Evolutionary conservation across 306 rosid species (phyloP).

Genomic region (Datisca glomerata): DNA sequence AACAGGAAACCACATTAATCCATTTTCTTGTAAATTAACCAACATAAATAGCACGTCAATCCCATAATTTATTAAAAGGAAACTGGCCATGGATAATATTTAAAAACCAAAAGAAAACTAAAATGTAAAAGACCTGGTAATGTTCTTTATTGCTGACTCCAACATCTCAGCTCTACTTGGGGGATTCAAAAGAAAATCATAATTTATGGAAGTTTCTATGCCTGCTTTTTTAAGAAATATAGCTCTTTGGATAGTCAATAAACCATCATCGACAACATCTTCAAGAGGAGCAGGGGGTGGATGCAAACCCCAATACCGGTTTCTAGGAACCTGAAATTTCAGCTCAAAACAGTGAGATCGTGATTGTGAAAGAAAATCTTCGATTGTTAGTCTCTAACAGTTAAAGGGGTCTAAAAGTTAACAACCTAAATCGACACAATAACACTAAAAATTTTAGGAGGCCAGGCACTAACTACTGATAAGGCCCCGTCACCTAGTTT

Average conservation of each 20-base stretch:
- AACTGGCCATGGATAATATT: not conserved
- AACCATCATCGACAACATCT: constrained; percentile 91
- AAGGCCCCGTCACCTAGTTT: no score
- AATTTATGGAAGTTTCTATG: constrained; percentile 74
- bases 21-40: not conserved
- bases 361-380: no score
- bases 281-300: constrained; percentile 98
- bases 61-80: no score
- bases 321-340: constrained; percentile 97
- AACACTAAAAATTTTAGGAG: no score
- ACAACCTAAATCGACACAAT: no score
- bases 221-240: constrained; percentile 90
- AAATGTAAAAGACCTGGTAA: constrained; percentile 47
- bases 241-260: constrained; percentile 86
- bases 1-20: not conserved
- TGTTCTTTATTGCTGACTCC: constrained; percentile 84
- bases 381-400: no score
- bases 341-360: no score
- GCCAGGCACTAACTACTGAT: no score
- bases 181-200: constrained; percentile 53
- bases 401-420: no score
- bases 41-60: not conserved
- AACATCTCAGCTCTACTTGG: constrained; percentile 76
- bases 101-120: constrained; percentile 6
- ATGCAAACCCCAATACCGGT: constrained; percentile 98